These are phyloP conservation scores for Aaosphaeria arxii DNA, from an alignment of 2,329 filamentous ascomycete genomes.

Conservation along the genomic window DNA sequence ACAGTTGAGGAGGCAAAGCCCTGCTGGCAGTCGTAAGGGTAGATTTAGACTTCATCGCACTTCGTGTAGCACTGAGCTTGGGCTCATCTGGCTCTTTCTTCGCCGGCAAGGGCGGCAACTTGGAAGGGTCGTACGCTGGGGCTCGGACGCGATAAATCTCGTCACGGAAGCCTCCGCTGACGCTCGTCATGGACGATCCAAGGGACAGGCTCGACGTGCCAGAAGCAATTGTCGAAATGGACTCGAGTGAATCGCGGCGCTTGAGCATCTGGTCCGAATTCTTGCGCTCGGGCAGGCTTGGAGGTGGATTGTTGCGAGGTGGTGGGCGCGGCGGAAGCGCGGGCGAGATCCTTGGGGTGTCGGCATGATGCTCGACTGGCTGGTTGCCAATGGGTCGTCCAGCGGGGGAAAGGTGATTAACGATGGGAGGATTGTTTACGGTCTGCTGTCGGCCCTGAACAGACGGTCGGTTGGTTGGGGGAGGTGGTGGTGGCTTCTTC, in stretches of 20 bases:
- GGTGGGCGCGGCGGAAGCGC: conserved; percentile 41
- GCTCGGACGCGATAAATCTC: conserved; percentile 45
- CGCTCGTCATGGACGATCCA: conserved; percentile 42
- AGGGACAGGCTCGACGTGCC: conserved; percentile 49
- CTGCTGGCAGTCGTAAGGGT: conserved; percentile 17
- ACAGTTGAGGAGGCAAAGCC: conserved; percentile 19
- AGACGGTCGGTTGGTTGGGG: conserved; percentile 33
- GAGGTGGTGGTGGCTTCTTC: conserved; percentile 35
- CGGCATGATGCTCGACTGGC: conserved; percentile 23
- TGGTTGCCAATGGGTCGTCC: conserved; percentile 37
- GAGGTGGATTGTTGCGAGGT: conserved; percentile 44
- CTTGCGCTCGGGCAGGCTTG: conserved; percentile 44
- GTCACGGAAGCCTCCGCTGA: conserved; percentile 17
- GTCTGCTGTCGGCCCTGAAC: conserved; percentile 30
- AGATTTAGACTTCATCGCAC: conserved; percentile 35
- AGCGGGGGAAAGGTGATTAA: conserved; percentile 33
- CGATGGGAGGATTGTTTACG: conserved; percentile 40
- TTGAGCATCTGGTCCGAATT: conserved; percentile 38
- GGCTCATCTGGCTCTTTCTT: conserved; percentile 44
- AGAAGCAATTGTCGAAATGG: conserved; percentile 50
- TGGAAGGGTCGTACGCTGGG: conserved; percentile 55
- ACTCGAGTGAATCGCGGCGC: conserved; percentile 44
- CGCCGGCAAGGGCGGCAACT: conserved; percentile 54
- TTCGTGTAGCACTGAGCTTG: conserved; percentile 37
- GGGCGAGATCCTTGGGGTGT: conserved; percentile 21